Base-by-base conservation (phyloP, 768 basidiomycete genomes). In the Hygrocybe punicea region DNA sequence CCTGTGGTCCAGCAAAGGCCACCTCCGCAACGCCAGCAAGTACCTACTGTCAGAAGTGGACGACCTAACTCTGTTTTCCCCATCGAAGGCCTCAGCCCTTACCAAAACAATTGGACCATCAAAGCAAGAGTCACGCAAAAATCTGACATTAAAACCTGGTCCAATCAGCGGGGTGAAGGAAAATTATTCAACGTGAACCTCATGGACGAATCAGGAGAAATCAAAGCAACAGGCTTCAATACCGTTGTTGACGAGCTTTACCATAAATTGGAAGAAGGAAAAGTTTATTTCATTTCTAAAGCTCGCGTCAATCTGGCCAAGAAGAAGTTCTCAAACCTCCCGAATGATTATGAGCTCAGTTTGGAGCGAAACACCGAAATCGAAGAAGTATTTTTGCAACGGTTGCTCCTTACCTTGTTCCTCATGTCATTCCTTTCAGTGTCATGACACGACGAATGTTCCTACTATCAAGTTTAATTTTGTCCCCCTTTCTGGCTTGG, bases 61-160 rank as follows among this genome's bases (percentile, higher is more conserved):
- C 74, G 72, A 34, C 60, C 58, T 42, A 70, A 66, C 50, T 71
- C 73, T 21, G 72, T 78, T 16, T 80, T 86, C 71, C 96, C 95
- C 2, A 98, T 99, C 61, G 96, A 97, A 68, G 89, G 86, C 5
- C 81, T 98, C 45, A 94, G 90, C 66, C 96, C 96, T 8, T 98
- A 98, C 65, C 93, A 97, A 72, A 98, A 96, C 76, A 92, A 92
- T 71, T 99, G 97, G 97, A 94, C 91, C 9, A 96, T 98, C 78
- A 94, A 93, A 69, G 96, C 92, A 25, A 87, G 92, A 40, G 92
- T 98, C 49, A 89, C 85, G 11, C 83, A 89, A 60, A 98, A 96
- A 71, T 84, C 84, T 1, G 97, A 98, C 0, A 84, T 98, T 66
- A 87, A 83, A 63, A 82, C 83, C n/a, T 99, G 88, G 84, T 87